Percentiles rank a stretch among this genome's conserved stretches.
phyloP scores from a whole-genome alignment of 2,329 filamentous ascomycete species.

The Pseudogymnoascus sp. region DNA sequence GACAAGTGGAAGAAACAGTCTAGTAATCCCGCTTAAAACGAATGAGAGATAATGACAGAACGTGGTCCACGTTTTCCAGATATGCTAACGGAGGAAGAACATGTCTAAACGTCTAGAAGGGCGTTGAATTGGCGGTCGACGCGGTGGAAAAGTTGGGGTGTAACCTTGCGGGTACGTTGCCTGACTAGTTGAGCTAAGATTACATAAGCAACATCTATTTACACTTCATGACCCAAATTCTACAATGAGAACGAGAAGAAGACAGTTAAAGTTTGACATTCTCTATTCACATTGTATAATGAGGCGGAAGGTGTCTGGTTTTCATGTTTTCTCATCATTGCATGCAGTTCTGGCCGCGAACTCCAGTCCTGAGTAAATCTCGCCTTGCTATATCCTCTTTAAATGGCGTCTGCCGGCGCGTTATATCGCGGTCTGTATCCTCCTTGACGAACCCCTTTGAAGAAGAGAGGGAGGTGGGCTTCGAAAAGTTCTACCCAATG shows the following conservation, averaged over 20 bases:
- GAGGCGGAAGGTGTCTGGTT: conserved; percentile 3
- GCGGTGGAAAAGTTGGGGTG: not conserved
- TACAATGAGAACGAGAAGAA: not conserved
- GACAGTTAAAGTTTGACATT: not conserved
- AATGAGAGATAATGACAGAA: not conserved
- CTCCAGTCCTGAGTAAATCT: conserved; percentile 19
- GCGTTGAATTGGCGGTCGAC: not conserved
- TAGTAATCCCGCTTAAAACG: not conserved
- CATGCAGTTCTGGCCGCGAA: conserved; percentile 20
- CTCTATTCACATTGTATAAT: not conserved
- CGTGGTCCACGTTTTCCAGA: not conserved
- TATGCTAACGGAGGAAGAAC: not conserved
- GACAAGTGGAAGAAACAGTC: not conserved
- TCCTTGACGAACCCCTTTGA: conserved; percentile 18
- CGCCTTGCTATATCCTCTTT: conserved; percentile 16
- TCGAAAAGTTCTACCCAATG: conserved; percentile 22
- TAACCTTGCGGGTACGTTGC: not conserved
- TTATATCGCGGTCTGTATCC: conserved; percentile 17
- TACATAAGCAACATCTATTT: not conserved
- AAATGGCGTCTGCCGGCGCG: conserved; percentile 15
- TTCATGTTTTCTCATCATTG: conserved; percentile 19
- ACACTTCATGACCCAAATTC: not conserved
- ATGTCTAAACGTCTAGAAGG: not conserved
- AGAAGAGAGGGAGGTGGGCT: conserved; percentile 21
- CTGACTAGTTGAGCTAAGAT: not conserved